These are phyloP conservation scores for Fusarium piperis DNA, from an alignment of 2,329 filamentous ascomycete genomes.

Conservation along the genomic window DNA sequence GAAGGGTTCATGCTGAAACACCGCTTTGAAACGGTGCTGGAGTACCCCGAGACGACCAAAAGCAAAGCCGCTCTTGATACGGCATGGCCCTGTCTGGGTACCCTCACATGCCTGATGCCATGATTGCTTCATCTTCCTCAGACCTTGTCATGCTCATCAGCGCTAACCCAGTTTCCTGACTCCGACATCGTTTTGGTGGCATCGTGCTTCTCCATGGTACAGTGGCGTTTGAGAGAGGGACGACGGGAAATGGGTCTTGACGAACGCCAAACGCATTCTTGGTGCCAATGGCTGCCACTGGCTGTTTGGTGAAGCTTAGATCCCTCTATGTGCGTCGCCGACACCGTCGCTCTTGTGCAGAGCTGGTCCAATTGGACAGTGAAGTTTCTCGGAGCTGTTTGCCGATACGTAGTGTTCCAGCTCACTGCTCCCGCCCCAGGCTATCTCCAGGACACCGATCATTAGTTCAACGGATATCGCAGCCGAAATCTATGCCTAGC, in stretches of 20 bases:
- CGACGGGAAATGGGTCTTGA: constrained; percentile 11
- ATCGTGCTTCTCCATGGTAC: neutral
- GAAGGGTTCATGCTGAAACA: constrained; percentile 37
- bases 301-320: neutral
- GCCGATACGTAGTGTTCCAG: neutral
- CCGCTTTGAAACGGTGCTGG: constrained; percentile 40
- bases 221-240: constrained; percentile 4
- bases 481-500: constrained; percentile 17
- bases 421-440: constrained; percentile 20
- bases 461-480: constrained; percentile 22
- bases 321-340: neutral
- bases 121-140: constrained; percentile 4
- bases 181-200: constrained; percentile 9
- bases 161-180: constrained; percentile 4
- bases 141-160: constrained; percentile 10
- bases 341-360: neutral
- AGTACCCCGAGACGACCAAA: constrained; percentile 17
- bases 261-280: constrained; percentile 21
- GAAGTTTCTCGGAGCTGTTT: neutral
- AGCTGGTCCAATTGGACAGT: neutral
- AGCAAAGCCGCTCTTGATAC: constrained; percentile 12
- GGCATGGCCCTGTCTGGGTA: constrained; percentile 1
- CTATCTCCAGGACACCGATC: constrained; percentile 20
- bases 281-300: neutral
- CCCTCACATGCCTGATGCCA: constrained; percentile 2